These are phyloP conservation scores for Centaurea solstitialis DNA, from an alignment of 129 eudicot genomes.

Conservation along the genomic window DNA sequence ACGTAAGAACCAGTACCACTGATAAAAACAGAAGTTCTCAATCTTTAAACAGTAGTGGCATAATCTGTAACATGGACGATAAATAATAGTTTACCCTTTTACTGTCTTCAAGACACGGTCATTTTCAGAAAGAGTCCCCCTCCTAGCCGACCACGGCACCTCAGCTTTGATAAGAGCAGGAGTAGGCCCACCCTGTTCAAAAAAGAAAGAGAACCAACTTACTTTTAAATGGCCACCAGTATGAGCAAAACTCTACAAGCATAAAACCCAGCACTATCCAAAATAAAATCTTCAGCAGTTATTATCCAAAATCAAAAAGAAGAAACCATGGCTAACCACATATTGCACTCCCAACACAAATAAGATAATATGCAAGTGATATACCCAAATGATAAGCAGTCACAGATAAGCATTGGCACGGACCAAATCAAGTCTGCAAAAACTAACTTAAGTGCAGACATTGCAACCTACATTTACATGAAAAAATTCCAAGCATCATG, in stretches of 20 bases:
- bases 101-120: slow-evolving; percentile 77
- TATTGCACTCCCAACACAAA: no score
- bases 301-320: background rate
- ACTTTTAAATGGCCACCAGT: background rate
- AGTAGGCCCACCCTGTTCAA: slow-evolving; percentile 55
- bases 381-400: background rate
- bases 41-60: background rate
- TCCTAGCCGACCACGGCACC: slow-evolving; percentile 77
- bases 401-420: background rate
- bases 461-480: background rate
- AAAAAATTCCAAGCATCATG: background rate
- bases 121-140: slow-evolving; percentile 68
- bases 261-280: background rate
- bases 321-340: background rate
- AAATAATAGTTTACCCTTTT: slow-evolving; percentile 52
- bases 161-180: slow-evolving; percentile 72
- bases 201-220: background rate
- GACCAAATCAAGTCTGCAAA: background rate
- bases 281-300: background rate
- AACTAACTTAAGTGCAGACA: background rate
- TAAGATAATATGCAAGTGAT: background rate
- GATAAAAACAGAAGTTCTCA: background rate
- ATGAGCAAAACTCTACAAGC: background rate
- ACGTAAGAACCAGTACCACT: background rate
- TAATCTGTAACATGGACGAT: background rate